Base-by-base conservation (phyloP, 768 basidiomycete genomes). In the Auricularia cornea region DNA sequence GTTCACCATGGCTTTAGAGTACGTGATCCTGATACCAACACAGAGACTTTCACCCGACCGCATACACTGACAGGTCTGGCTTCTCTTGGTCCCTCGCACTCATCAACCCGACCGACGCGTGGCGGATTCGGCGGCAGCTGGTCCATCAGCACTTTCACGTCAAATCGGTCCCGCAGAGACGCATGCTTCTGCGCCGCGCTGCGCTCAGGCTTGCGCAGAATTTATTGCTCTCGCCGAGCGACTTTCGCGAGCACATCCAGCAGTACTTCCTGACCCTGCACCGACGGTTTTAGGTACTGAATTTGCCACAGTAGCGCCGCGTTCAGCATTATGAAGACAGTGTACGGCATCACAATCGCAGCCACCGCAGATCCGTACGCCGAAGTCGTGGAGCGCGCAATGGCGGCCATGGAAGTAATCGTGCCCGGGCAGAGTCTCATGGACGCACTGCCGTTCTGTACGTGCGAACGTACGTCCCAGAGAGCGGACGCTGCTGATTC, bases 271-370 rank as follows among this genome's bases (percentile, higher is more conserved):
- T 20, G 20, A 1, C 20, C 23, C 11, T 20, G n/a, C n/a, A n/a
- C n/a, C n/a, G n/a, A n/a, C n/a, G n/a, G n/a, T n/a, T n/a, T n/a
- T n/a, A n/a, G n/a, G n/a, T 20, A 8, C 6, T 18, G 6, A 8
- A 14, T 10, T 38, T 8, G 16, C 16, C 16, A 10, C 35, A 79
- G 77, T 40, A 66, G 70, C 62, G 68, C 73, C 2, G 73, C 72
- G 18, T 68, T 75, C 3, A 63, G 77, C 28, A 74, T 78, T 20
- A 69, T 82, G 60, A 74, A 72, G 38, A 68, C 78, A 6, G 68
- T 72, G 0, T 81, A 82, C 44, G 80, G 80, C 0, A 78, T 79
- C 62, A 67, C 75, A 18, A 71, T 77, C 16, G 63, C 73, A 63
- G 65, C 72, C 1, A 69, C 65, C 26, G 65, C 76, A 0, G 80